These are phyloP conservation scores for Debaryomycetaceae sp. DNA, from an alignment of 1,139 yeast species.

Conservation along the genomic window DNA sequence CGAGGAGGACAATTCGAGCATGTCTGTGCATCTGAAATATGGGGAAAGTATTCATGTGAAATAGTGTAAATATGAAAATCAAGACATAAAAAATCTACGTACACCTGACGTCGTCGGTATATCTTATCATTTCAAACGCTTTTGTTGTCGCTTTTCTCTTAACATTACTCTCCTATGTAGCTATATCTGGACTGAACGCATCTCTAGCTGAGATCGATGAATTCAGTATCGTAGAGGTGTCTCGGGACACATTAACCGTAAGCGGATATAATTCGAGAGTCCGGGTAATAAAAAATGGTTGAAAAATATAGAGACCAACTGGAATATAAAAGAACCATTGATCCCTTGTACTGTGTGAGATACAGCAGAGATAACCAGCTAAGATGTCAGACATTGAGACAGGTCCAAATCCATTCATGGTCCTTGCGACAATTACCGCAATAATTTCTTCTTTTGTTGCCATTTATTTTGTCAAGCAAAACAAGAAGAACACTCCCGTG, in stretches of 20 bases:
- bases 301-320: not conserved
- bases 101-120: not conserved
- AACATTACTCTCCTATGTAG: not conserved
- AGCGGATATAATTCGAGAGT: not conserved
- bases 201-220: not conserved
- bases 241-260: not conserved
- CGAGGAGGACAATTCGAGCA: slow-evolving; percentile 7
- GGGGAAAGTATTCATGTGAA: not conserved
- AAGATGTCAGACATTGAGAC: slow-evolving; percentile 16
- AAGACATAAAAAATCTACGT: not conserved
- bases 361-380: not conserved
- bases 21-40: not conserved
- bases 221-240: not conserved
- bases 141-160: not conserved
- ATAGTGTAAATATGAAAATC: not conserved
- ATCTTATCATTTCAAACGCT: not conserved
- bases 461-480: slow-evolving; percentile 33
- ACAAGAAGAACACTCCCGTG: slow-evolving; percentile 46
- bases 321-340: not conserved
- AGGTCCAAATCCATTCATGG: slow-evolving; percentile 31
- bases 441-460: slow-evolving; percentile 38
- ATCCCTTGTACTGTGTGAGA: not conserved
- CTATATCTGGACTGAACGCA: not conserved
- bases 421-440: slow-evolving; percentile 42
- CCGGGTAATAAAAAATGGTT: not conserved